Evolutionary conservation across 1,284 basidiomycete species (phyloP).

Genomic region (Cerioporus squamosus): DNA sequence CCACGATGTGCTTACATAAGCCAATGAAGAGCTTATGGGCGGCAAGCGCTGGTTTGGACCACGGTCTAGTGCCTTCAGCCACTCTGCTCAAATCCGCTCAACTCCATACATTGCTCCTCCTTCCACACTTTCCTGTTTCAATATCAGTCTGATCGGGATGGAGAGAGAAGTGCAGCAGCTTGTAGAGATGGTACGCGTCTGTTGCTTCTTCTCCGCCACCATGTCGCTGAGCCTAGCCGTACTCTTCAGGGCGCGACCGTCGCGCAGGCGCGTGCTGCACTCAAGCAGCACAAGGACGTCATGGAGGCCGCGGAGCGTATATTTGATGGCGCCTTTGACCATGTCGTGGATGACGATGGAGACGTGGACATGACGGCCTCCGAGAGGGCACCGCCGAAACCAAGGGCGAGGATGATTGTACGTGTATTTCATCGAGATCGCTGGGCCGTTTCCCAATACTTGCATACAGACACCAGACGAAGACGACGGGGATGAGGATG

Average conservation of each 20-base stretch:
- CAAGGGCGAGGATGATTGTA: constrained; percentile 31
- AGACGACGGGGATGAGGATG: constrained; percentile 54
- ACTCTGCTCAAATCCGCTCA: background rate
- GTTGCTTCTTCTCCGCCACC: background rate
- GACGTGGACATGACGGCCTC: constrained; percentile 33
- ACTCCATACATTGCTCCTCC: background rate
- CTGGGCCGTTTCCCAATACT: background rate
- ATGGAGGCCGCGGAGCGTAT: constrained; percentile 89
- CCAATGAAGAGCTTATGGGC: background rate
- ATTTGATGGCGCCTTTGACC: constrained; percentile 80
- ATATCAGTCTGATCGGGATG: constrained; percentile 27
- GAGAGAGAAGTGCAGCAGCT: constrained; percentile 41
- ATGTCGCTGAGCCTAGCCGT: background rate
- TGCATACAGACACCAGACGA: constrained; percentile 58
- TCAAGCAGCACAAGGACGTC: constrained; percentile 80
- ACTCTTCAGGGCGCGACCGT: constrained; percentile 70
- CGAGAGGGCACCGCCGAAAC: constrained; percentile 22
- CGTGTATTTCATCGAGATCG: constrained; percentile 1
- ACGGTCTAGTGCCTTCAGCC: background rate
- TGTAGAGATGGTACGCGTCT: constrained; percentile 41
- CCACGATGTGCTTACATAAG: constrained; percentile 6
- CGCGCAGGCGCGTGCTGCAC: constrained; percentile 78
- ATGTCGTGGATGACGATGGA: constrained; percentile 61
- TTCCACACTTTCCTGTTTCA: background rate
- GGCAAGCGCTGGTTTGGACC: background rate